phyloP scores from a whole-genome alignment of 139 green algal species.

The Pleodorina starrii region DNA sequence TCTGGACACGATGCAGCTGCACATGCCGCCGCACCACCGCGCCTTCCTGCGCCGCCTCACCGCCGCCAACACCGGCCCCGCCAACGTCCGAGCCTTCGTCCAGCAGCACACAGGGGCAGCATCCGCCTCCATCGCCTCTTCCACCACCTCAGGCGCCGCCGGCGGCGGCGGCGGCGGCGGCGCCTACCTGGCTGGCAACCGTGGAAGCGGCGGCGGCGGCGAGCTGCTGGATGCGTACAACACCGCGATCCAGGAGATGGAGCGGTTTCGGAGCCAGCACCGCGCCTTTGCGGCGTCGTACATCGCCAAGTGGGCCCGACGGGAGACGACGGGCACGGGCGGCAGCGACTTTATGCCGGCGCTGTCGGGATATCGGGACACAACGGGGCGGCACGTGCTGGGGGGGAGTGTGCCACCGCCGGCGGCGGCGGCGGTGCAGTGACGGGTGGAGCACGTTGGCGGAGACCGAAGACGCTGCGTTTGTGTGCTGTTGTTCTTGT shows the following conservation, averaged over 20 bases:
- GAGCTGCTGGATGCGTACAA: conserved; percentile 63
- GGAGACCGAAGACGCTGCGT: no score
- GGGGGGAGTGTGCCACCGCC: no score
- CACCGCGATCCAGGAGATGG: conserved; percentile 53
- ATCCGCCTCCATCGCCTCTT: no score
- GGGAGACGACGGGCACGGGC: conserved; percentile 54
- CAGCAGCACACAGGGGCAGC: neutral
- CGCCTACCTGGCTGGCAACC: no score
- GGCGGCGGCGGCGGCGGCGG: neutral
- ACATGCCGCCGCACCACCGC: conserved; percentile 69
- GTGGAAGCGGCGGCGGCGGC: no score
- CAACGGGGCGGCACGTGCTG: conserved; percentile 52
- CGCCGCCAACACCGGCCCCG: neutral
- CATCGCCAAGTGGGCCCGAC: conserved; percentile 59
- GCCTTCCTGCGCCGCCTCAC: conserved; percentile 50
- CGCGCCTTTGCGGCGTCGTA: conserved; percentile 59
- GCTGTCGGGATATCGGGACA: conserved; percentile 51
- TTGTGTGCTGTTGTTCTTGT: no score
- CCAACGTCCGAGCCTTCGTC: conserved; percentile 20
- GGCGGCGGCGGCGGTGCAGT: no score
- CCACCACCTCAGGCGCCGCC: no score
- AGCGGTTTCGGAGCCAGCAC: conserved; percentile 60
- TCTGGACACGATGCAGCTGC: conserved; percentile 54
- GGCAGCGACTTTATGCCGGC: conserved; percentile 69
- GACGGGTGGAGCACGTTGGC: no score